Evolutionary conservation across 164 flowering plant species (phyloP).

Genomic region (Pachysandra terminalis): DNA sequence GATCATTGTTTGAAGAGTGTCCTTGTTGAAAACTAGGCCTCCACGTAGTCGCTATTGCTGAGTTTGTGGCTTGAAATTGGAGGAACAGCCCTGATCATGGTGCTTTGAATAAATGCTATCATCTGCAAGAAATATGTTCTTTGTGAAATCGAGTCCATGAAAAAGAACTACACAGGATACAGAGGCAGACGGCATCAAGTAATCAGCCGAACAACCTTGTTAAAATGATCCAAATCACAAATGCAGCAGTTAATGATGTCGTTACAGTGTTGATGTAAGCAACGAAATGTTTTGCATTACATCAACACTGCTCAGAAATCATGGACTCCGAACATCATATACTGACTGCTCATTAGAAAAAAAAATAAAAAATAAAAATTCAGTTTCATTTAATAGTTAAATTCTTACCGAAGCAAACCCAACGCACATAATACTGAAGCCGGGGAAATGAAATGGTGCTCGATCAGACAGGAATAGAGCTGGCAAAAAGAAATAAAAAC

Average conservation of each 20-base stretch:
- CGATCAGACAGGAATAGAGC: constrained; percentile 45
- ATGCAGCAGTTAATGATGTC: not conserved
- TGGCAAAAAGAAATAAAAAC: constrained; percentile 16
- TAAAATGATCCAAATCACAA: not conserved
- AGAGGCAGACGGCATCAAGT: not conserved
- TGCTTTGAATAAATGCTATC: constrained; percentile 68
- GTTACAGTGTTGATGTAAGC: not conserved
- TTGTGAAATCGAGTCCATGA: not conserved
- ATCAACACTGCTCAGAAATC: not conserved
- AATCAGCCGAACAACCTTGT: not conserved
- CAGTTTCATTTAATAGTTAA: not conserved
- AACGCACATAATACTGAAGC: constrained; percentile 48
- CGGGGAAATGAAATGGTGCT: constrained; percentile 53
- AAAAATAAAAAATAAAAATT: too few species aligned
- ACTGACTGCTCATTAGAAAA: not conserved
- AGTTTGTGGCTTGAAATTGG: constrained; percentile 19
- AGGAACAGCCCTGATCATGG: constrained; percentile 44
- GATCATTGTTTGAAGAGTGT: not conserved
- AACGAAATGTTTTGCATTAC: not conserved
- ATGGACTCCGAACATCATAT: not conserved
- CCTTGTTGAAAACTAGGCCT: constrained; percentile 14
- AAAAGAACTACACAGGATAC: not conserved
- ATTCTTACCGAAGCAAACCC: constrained; percentile 62
- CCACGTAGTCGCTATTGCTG: constrained; percentile 10
- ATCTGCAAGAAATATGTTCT: constrained; percentile 40